Percentiles rank a stretch among this genome's conserved stretches.
Conservation (phyloP, 805 yeast species). For the Soucietia sequanensis region DNA sequence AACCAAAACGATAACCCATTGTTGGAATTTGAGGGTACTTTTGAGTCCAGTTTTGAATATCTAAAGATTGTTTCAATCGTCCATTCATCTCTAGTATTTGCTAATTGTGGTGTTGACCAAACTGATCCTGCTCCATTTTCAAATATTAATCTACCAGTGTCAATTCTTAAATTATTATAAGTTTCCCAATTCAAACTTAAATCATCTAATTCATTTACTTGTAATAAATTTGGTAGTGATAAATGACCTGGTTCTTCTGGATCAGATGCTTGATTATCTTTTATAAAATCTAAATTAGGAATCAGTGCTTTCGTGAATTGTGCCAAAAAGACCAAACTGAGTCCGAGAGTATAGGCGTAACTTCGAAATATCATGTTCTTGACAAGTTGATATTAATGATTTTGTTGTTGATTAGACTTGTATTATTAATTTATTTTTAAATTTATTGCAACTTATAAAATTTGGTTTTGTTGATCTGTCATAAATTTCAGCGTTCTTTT, state of each 20-base stretch:
- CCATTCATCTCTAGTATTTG: slow-evolving; percentile 36
- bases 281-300: slow-evolving; percentile 2
- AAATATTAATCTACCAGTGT: slow-evolving; percentile 56
- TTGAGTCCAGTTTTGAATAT: slow-evolving; percentile 32
- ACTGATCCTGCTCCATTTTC: slow-evolving; percentile 18
- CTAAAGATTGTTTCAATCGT: slow-evolving; percentile 64
- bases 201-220: slow-evolving; percentile 18
- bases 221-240: slow-evolving; percentile 37
- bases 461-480: no score
- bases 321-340: no score
- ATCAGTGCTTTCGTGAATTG: background rate
- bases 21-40: slow-evolving; percentile 1
- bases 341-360: no score
- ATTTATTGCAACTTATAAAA: no score
- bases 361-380: no score
- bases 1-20: slow-evolving; percentile 65
- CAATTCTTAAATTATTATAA: slow-evolving; percentile 79
- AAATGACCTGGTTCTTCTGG: slow-evolving; percentile 16
- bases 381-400: no score
- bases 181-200: slow-evolving; percentile 29
- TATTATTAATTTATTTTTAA: no score
- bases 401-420: no score
- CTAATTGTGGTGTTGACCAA: slow-evolving; percentile 18
- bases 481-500: no score
- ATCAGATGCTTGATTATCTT: slow-evolving; percentile 1